Evolutionary conservation across 169 alveolate species (phyloP), one percentile per base, ranked within the genome.

Genomic region (Cystoisospora suis): DNA sequence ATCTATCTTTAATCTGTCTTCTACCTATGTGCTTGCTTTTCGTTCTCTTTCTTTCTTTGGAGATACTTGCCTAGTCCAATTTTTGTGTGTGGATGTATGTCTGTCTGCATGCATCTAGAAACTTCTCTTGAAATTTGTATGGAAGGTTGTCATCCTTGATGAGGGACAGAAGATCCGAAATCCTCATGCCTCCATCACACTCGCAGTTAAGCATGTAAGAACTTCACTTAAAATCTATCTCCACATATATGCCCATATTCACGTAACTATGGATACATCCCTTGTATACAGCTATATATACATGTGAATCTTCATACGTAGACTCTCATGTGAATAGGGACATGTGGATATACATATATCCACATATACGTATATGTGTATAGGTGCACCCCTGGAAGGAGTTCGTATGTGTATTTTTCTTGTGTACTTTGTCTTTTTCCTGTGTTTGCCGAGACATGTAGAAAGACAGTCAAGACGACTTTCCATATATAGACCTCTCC

Each of bases 91-190:
- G 42, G 36, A 61, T 9, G 32, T 27, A 7, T 29, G 77, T 27
- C 42, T 27, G 77, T 61, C 36, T 15, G 36, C 9, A 40, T 42
- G 5, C 34, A 20, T 34, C 56, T 49, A 92, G 77, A 80, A 58
- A n/a, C 36, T 69, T 49, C 44, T 93, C 81, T 81, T 92, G 91
- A 56, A 86, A 40, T 56, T 90, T 80, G 75, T 95, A 23, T 98
- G 97, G 97, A 93, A 93, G 77, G 94, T 95, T 88, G 88, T 97
- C 44, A 95, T 97, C 70, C 93, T 98, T 72, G 99, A 98, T 91
- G 99, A 98, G 88, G 99, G 99, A 40, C 99, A 98, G 90, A 95
- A 97, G 49, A 96, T 98, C 44, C 96, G 97, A 80, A 98, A 98
- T 93, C 97, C 98, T 3, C 96, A 96, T 72, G 96, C 99, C 20